Evolutionary conservation across 768 basidiomycete genomes (phyloP).

Genomic region (Rhodotorula paludigena): DNA sequence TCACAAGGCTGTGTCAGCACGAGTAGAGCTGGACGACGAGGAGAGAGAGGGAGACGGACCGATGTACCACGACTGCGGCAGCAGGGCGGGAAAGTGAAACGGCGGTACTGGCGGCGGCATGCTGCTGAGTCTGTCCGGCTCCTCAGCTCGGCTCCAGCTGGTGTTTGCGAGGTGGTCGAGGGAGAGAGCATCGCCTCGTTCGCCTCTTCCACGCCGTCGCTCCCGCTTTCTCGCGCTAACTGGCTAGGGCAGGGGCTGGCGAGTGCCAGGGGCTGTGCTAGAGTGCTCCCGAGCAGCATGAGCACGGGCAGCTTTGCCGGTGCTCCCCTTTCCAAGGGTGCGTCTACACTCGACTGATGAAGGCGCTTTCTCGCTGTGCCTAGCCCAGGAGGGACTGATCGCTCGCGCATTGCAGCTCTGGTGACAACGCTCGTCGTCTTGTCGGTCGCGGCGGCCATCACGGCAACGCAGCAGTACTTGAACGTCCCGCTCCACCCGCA

Average conservation of each 20-base stretch:
- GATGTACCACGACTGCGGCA: constrained; percentile 37
- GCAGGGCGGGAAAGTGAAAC: constrained; percentile 34
- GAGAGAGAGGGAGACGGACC: constrained; percentile 10
- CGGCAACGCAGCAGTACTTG: constrained; percentile 22
- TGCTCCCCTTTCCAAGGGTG: constrained; percentile 34
- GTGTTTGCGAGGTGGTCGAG: too few relatives aligned
- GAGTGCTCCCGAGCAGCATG: neutral
- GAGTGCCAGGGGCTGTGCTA: neutral
- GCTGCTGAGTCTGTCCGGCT: too few relatives aligned
- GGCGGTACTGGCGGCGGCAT: constrained; percentile 29
- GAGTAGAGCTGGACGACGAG: neutral
- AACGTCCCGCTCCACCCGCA: constrained; percentile 30
- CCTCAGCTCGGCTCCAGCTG: too few relatives aligned
- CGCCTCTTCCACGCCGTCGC: too few relatives aligned
- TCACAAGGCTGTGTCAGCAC: neutral
- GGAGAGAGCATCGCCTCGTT: neutral
- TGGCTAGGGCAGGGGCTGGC: neutral
- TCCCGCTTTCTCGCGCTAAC: neutral
- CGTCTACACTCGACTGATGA: too few relatives aligned
- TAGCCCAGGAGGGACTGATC: neutral
- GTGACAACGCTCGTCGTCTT: neutral
- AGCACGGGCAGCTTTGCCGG: constrained; percentile 20
- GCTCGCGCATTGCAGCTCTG: constrained; percentile 6
- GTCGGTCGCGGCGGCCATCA: constrained; percentile 19
- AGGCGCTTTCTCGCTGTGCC: too few relatives aligned